phyloP scores from a whole-genome alignment of 2,329 filamentous ascomycete species.

The Botrytis hyacinthi region DNA sequence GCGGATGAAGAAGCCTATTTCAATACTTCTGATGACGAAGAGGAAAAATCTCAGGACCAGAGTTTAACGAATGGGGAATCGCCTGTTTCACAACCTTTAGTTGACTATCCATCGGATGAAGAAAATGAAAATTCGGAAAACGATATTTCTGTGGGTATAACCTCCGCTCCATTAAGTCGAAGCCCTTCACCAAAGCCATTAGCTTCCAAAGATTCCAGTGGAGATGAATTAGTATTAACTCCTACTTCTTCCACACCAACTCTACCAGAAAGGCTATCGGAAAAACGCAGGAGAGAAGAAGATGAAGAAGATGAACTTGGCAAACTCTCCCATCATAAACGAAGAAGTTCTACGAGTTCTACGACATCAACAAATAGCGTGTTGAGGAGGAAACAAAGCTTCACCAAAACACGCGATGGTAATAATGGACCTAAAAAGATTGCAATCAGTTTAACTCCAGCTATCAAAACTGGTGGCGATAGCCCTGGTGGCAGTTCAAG shows the following conservation, averaged over 20 bases:
- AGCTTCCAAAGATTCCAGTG: slow-evolving; percentile 25
- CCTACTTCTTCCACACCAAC: slow-evolving; percentile 38
- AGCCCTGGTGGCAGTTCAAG: slow-evolving; percentile 23
- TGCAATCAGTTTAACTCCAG: slow-evolving; percentile 55
- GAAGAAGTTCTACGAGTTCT: slow-evolving; percentile 53
- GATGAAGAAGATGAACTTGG: slow-evolving; percentile 91
- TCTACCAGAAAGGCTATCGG: slow-evolving; percentile 75
- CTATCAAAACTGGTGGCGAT: slow-evolving; percentile 39
- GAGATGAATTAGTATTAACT: slow-evolving; percentile 27
- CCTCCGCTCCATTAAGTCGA: slow-evolving; percentile 22
- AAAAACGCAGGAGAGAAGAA: slow-evolving; percentile 88
- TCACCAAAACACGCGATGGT: slow-evolving; percentile 43
- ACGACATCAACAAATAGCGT: slow-evolving; percentile 33
- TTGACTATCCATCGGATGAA: slow-evolving; percentile 92
- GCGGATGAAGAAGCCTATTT: slow-evolving; percentile 90
- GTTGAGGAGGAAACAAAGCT: slow-evolving; percentile 47
- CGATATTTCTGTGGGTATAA: slow-evolving; percentile 39
- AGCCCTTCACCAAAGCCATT: slow-evolving; percentile 30
- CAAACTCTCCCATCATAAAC: slow-evolving; percentile 67
- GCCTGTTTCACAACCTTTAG: slow-evolving; percentile 67
- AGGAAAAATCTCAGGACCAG: slow-evolving; percentile 46
- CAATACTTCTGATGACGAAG: slow-evolving; percentile 82
- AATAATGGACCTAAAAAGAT: slow-evolving; percentile 49
- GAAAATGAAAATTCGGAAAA: slow-evolving; percentile 67
- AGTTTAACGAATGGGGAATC: slow-evolving; percentile 60